Percentiles rank a stretch among this genome's conserved stretches.
Conservation (phyloP, 768 basidiomycete species). For the Crepidotus variabilis region DNA sequence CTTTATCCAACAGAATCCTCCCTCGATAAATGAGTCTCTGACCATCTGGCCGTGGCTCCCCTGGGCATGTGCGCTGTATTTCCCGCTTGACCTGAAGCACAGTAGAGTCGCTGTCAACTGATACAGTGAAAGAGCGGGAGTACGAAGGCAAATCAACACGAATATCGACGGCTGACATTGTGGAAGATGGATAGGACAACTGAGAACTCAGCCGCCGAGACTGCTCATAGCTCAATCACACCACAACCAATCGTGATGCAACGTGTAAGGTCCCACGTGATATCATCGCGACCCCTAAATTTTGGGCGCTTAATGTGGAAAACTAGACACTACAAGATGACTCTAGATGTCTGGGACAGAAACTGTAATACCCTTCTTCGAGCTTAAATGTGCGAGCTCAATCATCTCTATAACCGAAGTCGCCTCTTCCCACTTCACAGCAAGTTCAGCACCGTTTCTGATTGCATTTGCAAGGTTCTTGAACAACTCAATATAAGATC, state of each 20-base stretch:
- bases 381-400: constrained; percentile 67
- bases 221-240: background rate
- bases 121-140: constrained; percentile 60
- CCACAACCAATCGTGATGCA: constrained; percentile 11
- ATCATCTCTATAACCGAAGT: constrained; percentile 71
- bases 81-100: constrained; percentile 65
- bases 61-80: constrained; percentile 57
- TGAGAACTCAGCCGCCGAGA: constrained; percentile 8
- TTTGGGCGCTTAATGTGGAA: background rate
- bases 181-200: constrained; percentile 7
- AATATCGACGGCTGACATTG: constrained; percentile 44
- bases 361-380: constrained; percentile 49
- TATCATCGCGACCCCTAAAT: background rate
- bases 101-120: constrained; percentile 43
- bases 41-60: constrained; percentile 63
- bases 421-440: constrained; percentile 74
- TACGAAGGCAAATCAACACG: constrained; percentile 77
- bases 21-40: constrained; percentile 79
- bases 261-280: constrained; percentile 27
- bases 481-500: constrained; percentile 60
- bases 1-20: constrained; percentile 58
- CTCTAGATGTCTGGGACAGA: constrained; percentile 19
- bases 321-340: background rate
- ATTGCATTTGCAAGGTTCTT: constrained; percentile 64
- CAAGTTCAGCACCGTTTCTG: constrained; percentile 44